These are phyloP conservation scores for Fagopyrum homotropicum DNA, from an alignment of 148 eudicot genomes.

Conservation along the genomic window DNA sequence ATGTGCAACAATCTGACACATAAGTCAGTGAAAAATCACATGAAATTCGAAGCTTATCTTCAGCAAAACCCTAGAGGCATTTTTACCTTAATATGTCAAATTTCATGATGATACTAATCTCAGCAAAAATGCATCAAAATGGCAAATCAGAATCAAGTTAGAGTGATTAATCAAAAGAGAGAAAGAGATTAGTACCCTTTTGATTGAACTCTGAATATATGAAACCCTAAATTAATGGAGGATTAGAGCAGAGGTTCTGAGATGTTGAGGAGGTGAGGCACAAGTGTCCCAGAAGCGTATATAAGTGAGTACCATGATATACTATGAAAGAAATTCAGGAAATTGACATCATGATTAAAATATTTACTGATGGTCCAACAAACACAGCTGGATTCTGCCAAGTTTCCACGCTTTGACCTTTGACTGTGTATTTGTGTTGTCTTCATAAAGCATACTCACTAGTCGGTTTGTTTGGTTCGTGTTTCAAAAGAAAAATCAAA, in stretches of 20 bases:
- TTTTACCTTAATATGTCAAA: not conserved
- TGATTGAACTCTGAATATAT: not conserved
- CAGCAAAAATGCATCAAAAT: not conserved
- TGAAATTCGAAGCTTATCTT: not conserved
- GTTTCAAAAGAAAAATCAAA: too few relatives aligned
- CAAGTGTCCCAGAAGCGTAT: not conserved
- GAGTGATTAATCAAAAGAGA: not conserved
- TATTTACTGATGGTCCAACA: not conserved
- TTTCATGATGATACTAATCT: not conserved
- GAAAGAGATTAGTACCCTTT: not conserved
- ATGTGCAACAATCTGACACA: constrained; percentile 1
- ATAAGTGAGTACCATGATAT: not conserved
- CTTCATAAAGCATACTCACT: not conserved
- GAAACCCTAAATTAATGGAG: constrained; percentile 4
- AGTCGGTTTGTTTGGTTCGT: not conserved
- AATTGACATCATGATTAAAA: not conserved
- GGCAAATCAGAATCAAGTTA: too few relatives aligned
- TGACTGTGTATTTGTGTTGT: not conserved
- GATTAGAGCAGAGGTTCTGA: not conserved
- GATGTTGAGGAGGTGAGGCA: not conserved
- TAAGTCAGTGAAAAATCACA: not conserved
- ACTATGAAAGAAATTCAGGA: not conserved
- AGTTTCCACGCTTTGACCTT: constrained; percentile 4
- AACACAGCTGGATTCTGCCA: constrained; percentile 9
- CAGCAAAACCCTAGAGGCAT: not conserved